Conservation (phyloP, 306 rosid genomes). For the Gleditsia sinensis region DNA sequence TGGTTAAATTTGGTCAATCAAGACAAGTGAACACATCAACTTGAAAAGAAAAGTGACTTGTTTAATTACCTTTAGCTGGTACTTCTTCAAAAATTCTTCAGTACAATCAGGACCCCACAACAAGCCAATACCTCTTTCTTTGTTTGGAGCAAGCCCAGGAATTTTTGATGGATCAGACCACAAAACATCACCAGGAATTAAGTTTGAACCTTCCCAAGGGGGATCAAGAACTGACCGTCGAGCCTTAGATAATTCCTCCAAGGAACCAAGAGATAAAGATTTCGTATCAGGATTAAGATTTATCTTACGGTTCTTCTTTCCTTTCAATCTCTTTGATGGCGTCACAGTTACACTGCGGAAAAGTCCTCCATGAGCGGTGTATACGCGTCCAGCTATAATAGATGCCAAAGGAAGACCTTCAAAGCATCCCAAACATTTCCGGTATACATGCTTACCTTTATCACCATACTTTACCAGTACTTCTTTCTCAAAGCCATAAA, state of each 20-base stretch:
- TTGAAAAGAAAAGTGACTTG: neutral
- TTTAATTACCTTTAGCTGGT: slow-evolving; percentile 62
- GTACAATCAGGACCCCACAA: slow-evolving; percentile 94
- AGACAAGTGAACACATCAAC: slow-evolving; percentile 5
- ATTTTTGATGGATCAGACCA: slow-evolving; percentile 91
- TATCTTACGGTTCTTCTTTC: slow-evolving; percentile 76
- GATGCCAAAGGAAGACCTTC: slow-evolving; percentile 92
- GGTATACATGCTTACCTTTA: slow-evolving; percentile 77
- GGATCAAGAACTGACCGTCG: slow-evolving; percentile 93
- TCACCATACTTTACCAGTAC: slow-evolving; percentile 75
- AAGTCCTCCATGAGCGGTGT: slow-evolving; percentile 91
- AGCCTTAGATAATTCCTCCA: slow-evolving; percentile 75
- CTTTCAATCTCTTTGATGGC: slow-evolving; percentile 72
- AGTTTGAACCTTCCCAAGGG: slow-evolving; percentile 88
- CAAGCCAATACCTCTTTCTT: slow-evolving; percentile 86
- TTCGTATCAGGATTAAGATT: slow-evolving; percentile 47
- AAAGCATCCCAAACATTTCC: slow-evolving; percentile 92
- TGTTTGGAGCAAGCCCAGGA: slow-evolving; percentile 79
- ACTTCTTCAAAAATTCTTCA: slow-evolving; percentile 77
- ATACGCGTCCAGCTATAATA: slow-evolving; percentile 69
- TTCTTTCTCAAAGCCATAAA: slow-evolving; percentile 87
- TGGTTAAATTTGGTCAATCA: slow-evolving; percentile 7
- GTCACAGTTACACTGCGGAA: slow-evolving; percentile 65
- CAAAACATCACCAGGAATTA: slow-evolving; percentile 92
- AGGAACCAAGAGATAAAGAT: slow-evolving; percentile 61